Percentiles rank a stretch among this genome's conserved stretches.
phyloP scores from a whole-genome alignment of 1,284 basidiomycete species.

The Sanghuangporus weigelae region DNA sequence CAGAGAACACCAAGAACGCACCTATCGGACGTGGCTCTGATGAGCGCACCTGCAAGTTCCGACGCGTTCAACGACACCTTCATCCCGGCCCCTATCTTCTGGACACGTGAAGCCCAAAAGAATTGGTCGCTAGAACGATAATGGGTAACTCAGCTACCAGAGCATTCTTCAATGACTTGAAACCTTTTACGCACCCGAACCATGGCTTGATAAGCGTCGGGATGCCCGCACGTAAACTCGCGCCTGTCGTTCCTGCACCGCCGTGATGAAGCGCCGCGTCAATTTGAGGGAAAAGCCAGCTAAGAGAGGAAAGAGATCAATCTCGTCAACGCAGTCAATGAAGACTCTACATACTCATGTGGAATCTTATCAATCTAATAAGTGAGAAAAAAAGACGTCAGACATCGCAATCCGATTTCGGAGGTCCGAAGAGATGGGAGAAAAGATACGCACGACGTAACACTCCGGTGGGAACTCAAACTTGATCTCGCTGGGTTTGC shows the following conservation, averaged over 20 bases:
- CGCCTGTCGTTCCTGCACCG: conserved; percentile 70
- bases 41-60: conserved; percentile 49
- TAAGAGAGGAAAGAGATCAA: conserved; percentile 14
- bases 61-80: conserved; percentile 43
- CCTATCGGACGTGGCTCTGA: conserved; percentile 47
- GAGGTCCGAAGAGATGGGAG: conserved; percentile 21
- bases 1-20: conserved; percentile 24
- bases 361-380: conserved; percentile 61
- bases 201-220: conserved; percentile 74
- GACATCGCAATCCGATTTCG: conserved; percentile 19
- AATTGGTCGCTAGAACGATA: conserved; percentile 47
- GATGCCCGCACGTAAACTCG: conserved; percentile 62
- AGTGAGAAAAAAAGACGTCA: neutral
- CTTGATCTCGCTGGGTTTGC: conserved; percentile 33
- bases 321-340: neutral
- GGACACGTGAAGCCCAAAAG: conserved; percentile 68
- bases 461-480: conserved; percentile 39
- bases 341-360: conserved; percentile 44
- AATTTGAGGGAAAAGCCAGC: conserved; percentile 73
- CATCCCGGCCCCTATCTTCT: conserved; percentile 51
- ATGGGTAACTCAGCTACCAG: neutral
- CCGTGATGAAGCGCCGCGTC: conserved; percentile 68
- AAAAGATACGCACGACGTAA: conserved; percentile 31
- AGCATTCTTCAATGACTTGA: neutral
- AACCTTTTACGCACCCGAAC: conserved; percentile 37